Evolutionary conservation across 495 filamentous ascomycete species (phyloP).

Genomic region (Xeromyces bisporus): DNA sequence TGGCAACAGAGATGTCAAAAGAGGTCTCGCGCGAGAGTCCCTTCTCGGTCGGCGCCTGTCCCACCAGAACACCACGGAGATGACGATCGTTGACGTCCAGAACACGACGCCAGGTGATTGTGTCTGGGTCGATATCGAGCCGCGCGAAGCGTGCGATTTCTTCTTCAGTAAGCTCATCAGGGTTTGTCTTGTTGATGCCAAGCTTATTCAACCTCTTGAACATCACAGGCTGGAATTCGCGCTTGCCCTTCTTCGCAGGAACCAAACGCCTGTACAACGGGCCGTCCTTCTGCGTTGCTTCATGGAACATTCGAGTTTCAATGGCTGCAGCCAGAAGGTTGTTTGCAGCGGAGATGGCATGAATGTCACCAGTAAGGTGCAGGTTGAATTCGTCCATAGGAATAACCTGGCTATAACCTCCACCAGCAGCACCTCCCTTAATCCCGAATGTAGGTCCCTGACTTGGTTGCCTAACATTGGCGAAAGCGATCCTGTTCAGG

Average conservation of each 20-base stretch:
- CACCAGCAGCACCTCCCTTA: slow-evolving; percentile 93
- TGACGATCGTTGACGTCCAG: slow-evolving; percentile 95
- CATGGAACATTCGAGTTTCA: slow-evolving; percentile 96
- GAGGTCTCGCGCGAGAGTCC: slow-evolving; percentile 68
- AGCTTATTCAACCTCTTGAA: slow-evolving; percentile 84
- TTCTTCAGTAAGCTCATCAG: slow-evolving; percentile 73
- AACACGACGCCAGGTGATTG: slow-evolving; percentile 93
- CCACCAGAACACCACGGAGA: slow-evolving; percentile 72
- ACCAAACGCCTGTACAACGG: slow-evolving; percentile 80
- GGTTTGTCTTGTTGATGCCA: slow-evolving; percentile 87
- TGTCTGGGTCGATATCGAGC: slow-evolving; percentile 88
- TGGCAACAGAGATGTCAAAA: slow-evolving; percentile 95
- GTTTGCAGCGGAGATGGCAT: slow-evolving; percentile 93
- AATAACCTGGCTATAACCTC: slow-evolving; percentile 96
- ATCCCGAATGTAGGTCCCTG: slow-evolving; percentile 98
- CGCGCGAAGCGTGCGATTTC: slow-evolving; percentile 78
- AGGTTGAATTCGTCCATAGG: slow-evolving; percentile 99
- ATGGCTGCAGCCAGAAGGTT: slow-evolving; percentile 97
- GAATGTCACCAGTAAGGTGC: slow-evolving; percentile 93
- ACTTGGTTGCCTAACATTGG: slow-evolving; percentile 91
- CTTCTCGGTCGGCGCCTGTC: slow-evolving; percentile 78
- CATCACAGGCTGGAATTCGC: slow-evolving; percentile 76
- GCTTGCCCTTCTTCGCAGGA: slow-evolving; percentile 75
- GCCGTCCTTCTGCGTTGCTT: slow-evolving; percentile 81
- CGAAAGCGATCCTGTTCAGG: slow-evolving; percentile 71